A percentile compares a stretch with the other conserved stretches of the same genome.
Conservation (phyloP, 768 basidiomycete species). For the Panus rudis region DNA sequence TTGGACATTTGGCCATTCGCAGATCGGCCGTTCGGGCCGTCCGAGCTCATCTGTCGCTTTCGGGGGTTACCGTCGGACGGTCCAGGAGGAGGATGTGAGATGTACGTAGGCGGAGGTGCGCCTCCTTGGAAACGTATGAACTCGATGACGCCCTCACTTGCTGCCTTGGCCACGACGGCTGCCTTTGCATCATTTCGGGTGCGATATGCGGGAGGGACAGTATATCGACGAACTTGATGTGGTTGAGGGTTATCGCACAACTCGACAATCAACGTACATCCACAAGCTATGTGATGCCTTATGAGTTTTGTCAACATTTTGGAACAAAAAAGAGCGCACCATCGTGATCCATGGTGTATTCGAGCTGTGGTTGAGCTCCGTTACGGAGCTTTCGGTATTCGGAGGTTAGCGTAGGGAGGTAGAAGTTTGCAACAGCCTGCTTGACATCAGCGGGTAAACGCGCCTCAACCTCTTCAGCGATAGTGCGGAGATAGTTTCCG, state of each 20-base stretch:
- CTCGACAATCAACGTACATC: slow-evolving; percentile 41
- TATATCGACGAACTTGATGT: slow-evolving; percentile 37
- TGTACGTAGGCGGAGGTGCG: slow-evolving; percentile 34
- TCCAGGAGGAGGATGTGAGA: background rate
- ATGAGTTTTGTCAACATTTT: background rate
- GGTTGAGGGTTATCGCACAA: slow-evolving; percentile 26
- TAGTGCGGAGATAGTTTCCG: slow-evolving; percentile 45
- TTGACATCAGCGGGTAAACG: slow-evolving; percentile 40
- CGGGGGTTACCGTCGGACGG: background rate
- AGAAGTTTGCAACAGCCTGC: slow-evolving; percentile 34
- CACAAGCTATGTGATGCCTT: slow-evolving; percentile 37
- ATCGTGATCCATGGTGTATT: slow-evolving; percentile 39
- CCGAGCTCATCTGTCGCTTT: no score
- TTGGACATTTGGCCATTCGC: no score
- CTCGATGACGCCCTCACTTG: slow-evolving; percentile 50
- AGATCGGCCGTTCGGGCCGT: no score
- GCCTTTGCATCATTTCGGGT: slow-evolving; percentile 56
- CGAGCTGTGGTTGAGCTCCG: slow-evolving; percentile 32
- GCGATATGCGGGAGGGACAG: slow-evolving; percentile 42
- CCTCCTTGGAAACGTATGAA: slow-evolving; percentile 49
- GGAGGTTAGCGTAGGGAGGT: slow-evolving; percentile 38
- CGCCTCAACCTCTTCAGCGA: slow-evolving; percentile 36
- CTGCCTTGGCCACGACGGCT: slow-evolving; percentile 47
- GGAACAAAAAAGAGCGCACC: slow-evolving; percentile 32
- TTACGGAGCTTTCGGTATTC: slow-evolving; percentile 39